phyloP scores from a whole-genome alignment of 2,329 filamentous ascomycete species.

The Colletotrichum eleusines region DNA sequence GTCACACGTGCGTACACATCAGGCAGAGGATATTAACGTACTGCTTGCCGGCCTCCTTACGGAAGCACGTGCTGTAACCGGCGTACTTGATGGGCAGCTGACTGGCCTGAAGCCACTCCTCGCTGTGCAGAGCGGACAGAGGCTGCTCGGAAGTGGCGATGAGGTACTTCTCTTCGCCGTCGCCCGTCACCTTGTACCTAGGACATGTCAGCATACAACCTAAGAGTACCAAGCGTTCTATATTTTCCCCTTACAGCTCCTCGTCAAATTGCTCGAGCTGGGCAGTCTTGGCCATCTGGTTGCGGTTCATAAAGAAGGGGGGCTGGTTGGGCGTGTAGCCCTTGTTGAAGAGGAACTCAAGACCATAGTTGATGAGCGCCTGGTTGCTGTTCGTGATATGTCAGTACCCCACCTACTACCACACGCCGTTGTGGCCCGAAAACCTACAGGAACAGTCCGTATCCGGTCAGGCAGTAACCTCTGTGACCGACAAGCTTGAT shows the following conservation, averaged over 20 bases:
- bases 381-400: conserved; percentile 68
- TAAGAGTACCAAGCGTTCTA: background rate
- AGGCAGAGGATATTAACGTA: conserved; percentile 57
- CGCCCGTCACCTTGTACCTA: conserved; percentile 90
- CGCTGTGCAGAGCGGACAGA: conserved; percentile 90
- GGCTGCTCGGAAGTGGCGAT: conserved; percentile 87
- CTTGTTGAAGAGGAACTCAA: conserved; percentile 86
- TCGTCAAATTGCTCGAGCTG: conserved; percentile 98
- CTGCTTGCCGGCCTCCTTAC: conserved; percentile 90
- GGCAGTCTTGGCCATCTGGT: conserved; percentile 97
- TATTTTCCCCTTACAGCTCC: conserved; percentile 68
- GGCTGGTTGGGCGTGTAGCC: conserved; percentile 75
- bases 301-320: conserved; percentile 50
- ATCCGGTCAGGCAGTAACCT: conserved; percentile 91
- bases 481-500: conserved; percentile 95
- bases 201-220: background rate
- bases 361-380: conserved; percentile 93
- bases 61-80: conserved; percentile 94
- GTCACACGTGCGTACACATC: background rate
- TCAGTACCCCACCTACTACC: conserved; percentile 28
- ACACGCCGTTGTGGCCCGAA: background rate
- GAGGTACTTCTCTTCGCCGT: conserved; percentile 86
- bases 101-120: conserved; percentile 89
- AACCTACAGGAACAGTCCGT: conserved; percentile 81
- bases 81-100: conserved; percentile 93